Percentiles rank a stretch among this genome's conserved stretches.
Conservation (phyloP, 441 rosid genomes). For the Melastoma candidum region DNA sequence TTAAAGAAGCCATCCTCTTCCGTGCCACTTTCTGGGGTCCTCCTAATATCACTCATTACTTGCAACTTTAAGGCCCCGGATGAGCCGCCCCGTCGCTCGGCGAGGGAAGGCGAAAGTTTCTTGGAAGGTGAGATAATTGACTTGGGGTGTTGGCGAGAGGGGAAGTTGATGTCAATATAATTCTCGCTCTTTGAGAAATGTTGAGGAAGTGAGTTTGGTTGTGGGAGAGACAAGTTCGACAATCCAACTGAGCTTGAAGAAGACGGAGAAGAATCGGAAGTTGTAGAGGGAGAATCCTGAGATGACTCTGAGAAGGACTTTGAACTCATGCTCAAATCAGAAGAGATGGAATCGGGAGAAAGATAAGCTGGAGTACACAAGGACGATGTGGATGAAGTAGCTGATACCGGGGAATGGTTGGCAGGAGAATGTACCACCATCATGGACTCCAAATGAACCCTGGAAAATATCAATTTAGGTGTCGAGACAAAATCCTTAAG, state of each 20-base stretch:
- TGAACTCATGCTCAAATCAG: constrained; percentile 54
- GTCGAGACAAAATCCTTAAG: constrained; percentile 66
- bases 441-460: constrained; percentile 90
- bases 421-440: constrained; percentile 66
- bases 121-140: constrained; percentile 26
- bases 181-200: constrained; percentile 23
- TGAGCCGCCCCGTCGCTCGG: constrained; percentile 73
- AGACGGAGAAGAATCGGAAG: constrained; percentile 38
- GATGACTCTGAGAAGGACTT: constrained; percentile 51
- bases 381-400: constrained; percentile 25
- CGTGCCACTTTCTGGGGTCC: constrained; percentile 19
- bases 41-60: constrained; percentile 31
- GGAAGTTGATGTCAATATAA: constrained; percentile 22
- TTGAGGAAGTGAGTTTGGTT: constrained; percentile 33
- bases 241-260: constrained; percentile 51
- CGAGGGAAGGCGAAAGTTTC: constrained; percentile 56
- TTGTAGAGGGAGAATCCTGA: constrained; percentile 53
- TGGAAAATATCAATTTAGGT: constrained; percentile 58
- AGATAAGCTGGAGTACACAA: constrained; percentile 64
- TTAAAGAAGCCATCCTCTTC: constrained; percentile 23
- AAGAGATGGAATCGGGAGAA: constrained; percentile 61
- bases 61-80: constrained; percentile 71
- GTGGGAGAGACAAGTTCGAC: constrained; percentile 43
- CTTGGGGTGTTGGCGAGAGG: constrained; percentile 24
- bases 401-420: constrained; percentile 32